Conservation (phyloP, 106 monocot genomes). For the Apostasia shenzhenica region DNA sequence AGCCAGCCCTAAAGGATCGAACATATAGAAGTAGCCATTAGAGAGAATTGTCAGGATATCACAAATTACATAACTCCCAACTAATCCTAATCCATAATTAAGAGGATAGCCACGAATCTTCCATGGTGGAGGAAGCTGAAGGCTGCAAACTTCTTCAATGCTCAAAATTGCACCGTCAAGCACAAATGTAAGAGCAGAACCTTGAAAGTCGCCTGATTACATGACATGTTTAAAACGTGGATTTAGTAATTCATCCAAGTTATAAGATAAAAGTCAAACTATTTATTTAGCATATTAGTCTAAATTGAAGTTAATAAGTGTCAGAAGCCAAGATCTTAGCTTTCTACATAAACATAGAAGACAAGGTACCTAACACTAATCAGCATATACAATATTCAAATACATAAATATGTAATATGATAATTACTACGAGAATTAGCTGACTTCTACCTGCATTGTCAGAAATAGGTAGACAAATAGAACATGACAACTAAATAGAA, state of each 20-base stretch:
- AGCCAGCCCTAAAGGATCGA: conserved; percentile 93
- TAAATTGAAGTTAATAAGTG: too few relatives aligned
- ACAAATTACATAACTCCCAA: conserved; percentile 76
- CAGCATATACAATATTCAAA: too few relatives aligned
- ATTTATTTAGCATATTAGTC: too few relatives aligned
- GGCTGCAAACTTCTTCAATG: conserved; percentile 64
- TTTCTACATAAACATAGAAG: too few relatives aligned
- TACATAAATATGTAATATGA: too few relatives aligned
- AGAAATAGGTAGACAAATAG: too few relatives aligned
- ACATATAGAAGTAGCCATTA: conserved; percentile 75
- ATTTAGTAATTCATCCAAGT: background rate
- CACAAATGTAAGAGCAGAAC: conserved; percentile 60
- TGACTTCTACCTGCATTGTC: too few relatives aligned
- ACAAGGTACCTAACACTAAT: too few relatives aligned
- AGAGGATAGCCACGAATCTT: conserved; percentile 59
- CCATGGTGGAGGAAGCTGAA: conserved; percentile 94
- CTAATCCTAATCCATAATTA: conserved; percentile 86
- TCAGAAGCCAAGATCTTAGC: too few relatives aligned
- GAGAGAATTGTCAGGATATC: conserved; percentile 83
- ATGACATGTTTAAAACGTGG: conserved; percentile 1
- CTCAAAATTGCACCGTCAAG: conserved; percentile 73
- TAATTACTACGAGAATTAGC: too few relatives aligned
- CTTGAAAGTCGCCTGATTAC: conserved; percentile 84
- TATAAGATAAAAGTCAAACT: background rate
- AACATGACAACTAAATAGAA: too few relatives aligned